Base-by-base conservation (phyloP, 805 yeast genomes). In the Starmerella kuoi region DNA sequence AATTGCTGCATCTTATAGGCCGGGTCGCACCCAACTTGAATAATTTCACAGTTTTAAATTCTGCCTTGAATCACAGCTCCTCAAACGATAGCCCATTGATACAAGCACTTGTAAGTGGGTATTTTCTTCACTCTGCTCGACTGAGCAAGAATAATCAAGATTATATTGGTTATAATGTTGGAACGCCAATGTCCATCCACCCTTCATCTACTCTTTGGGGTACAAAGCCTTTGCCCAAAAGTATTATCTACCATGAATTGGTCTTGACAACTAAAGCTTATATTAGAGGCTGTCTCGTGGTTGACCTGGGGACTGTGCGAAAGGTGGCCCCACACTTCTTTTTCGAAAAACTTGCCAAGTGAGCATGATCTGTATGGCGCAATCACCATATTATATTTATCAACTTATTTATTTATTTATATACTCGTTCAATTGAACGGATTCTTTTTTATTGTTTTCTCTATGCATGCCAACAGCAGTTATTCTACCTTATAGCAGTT, bases 241-340 rank as follows among this genome's bases (percentile, higher is more conserved):
- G 73, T 39, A 64, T 91, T 4, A 63, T 88, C n/a, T 91, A 84
- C 58, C 86, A 87, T 53, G 94, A 88, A 49, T 65, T 88, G 52
- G 80, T 88, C 40, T 61, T 80, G 36, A 88, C 98, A 0, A 72
- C 85, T 21, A 83, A 79, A 58, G 96, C 87, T 63, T 88, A 77
- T 60, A 83, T 88, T 84, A 69, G 79, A 49, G 79, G 88, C 54
- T 72, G 82, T 61, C 73, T 84, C 0, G 71, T 72, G n/a, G 74
- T 91, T 27, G 86, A 85, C 39, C 82, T 94, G 0, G 69, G 68
- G 48, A 83, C 95, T 95, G 63, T 88, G 62, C 73, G 33, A 73
- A 79, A 58, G 60, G 61, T 58, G 39, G 67, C 62, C 5, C 66
- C 65, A 36, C 68, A 61, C 48, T 67, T 59, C 42, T 63, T 43